A percentile compares a stretch with the other conserved stretches of the same genome.
These are phyloP conservation scores for Sphaerulina populicola DNA, from an alignment of 2,329 filamentous ascomycete genomes.

Conservation along the genomic window DNA sequence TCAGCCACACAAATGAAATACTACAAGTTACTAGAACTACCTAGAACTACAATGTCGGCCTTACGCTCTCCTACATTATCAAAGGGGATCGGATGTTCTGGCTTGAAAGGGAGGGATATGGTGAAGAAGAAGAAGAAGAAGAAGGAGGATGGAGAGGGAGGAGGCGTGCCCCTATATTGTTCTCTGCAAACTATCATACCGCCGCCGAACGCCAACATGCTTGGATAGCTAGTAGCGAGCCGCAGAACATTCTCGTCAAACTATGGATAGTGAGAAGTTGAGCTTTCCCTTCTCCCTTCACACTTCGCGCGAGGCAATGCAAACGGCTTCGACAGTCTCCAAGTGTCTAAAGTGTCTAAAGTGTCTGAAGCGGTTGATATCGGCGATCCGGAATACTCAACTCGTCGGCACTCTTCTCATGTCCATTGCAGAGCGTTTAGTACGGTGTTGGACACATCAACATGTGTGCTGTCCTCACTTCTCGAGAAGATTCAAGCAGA, in stretches of 20 bases:
- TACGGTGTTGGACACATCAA: slow-evolving; percentile 37
- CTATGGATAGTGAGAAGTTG: slow-evolving; percentile 29
- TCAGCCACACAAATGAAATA: too few species aligned
- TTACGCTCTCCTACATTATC: background rate
- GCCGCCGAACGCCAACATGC: too few species aligned
- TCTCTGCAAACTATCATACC: too few species aligned
- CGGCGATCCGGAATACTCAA: slow-evolving; percentile 41
- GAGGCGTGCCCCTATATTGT: slow-evolving; percentile 21
- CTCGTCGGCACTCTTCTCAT: slow-evolving; percentile 37
- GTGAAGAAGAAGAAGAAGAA: too few species aligned
- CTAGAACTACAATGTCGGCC: background rate
- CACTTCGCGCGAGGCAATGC: slow-evolving; percentile 37
- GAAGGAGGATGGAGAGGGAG: slow-evolving; percentile 6
- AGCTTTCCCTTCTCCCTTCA: slow-evolving; percentile 39
- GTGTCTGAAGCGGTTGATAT: slow-evolving; percentile 38
- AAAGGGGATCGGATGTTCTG: background rate
- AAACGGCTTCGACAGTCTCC: slow-evolving; percentile 35
- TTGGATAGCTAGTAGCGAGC: too few species aligned
- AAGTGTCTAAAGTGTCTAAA: too few species aligned
- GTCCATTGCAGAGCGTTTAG: slow-evolving; percentile 38
- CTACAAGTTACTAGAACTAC: too few species aligned
- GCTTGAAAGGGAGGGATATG: background rate
- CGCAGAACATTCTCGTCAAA: too few species aligned
- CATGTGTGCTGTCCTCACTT: slow-evolving; percentile 29
- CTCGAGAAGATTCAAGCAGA: slow-evolving; percentile 32